These are phyloP conservation scores for Erysimum pusillum DNA, from an alignment of 441 rosid species.

Conservation along the genomic window DNA sequence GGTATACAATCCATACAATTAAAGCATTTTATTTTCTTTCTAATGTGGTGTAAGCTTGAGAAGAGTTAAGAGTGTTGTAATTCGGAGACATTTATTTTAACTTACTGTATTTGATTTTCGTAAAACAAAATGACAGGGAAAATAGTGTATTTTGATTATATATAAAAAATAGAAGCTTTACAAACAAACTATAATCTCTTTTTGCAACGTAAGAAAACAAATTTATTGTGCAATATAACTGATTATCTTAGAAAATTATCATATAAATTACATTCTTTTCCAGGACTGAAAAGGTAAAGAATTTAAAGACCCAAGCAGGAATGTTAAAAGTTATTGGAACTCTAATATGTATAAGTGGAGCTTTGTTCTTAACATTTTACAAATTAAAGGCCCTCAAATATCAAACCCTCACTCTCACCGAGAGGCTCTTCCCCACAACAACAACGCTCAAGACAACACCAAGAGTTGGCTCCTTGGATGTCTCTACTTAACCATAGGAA, in stretches of 20 bases:
- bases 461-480: conserved; percentile 61
- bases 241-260: not conserved
- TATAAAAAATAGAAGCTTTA: too few relatives aligned
- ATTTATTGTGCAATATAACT: not conserved
- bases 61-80: too few relatives aligned
- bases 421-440: conserved; percentile 23
- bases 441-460: conserved; percentile 31
- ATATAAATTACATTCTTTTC: too few relatives aligned
- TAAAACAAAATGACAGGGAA: too few relatives aligned
- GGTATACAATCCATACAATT: too few relatives aligned
- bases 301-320: conserved; percentile 54
- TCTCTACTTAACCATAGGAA: conserved; percentile 44
- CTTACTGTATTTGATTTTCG: too few relatives aligned
- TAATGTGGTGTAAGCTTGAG: too few relatives aligned
- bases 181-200: too few relatives aligned
- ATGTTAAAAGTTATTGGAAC: conserved; percentile 60
- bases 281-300: conserved; percentile 53
- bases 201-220: too few relatives aligned
- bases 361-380: conserved; percentile 57
- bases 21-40: too few relatives aligned
- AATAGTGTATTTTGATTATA: too few relatives aligned
- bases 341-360: conserved; percentile 58
- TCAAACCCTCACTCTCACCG: conserved; percentile 38
- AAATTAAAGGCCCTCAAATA: conserved; percentile 61
- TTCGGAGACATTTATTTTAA: too few relatives aligned